Conservation (phyloP, 176 grass and related monocot genomes). For the Triticum turgidum region DNA sequence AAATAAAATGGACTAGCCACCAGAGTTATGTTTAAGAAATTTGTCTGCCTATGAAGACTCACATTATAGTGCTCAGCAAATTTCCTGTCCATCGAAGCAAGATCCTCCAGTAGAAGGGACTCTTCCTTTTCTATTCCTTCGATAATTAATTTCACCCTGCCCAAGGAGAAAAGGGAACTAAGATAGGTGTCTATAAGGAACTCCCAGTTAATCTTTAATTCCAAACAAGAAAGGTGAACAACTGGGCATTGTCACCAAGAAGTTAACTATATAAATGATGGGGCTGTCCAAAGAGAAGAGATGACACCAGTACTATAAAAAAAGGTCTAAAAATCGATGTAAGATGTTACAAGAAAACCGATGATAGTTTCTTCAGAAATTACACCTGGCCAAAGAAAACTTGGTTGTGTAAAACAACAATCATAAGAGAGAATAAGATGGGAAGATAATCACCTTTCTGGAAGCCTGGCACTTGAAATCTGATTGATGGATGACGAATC, state of each 20-base stretch:
- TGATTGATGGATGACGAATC: constrained; percentile 80
- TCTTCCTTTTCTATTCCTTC: constrained; percentile 96
- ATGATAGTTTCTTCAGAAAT: neutral
- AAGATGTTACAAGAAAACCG: neutral
- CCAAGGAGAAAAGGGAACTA: constrained; percentile 23
- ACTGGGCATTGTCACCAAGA: neutral
- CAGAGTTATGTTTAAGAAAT: neutral
- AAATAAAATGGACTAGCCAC: neutral
- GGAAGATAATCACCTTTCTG: constrained; percentile 69
- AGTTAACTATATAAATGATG: constrained; percentile 1
- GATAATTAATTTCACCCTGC: constrained; percentile 88
- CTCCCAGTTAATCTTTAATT: neutral
- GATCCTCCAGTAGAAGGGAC: constrained; percentile 75
- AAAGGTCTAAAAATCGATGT: neutral
- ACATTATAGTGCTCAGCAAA: constrained; percentile 98
- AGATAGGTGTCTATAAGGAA: neutral
- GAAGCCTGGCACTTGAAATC: constrained; percentile 82
- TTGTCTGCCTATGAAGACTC: constrained; percentile 12
- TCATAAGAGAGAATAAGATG: constrained; percentile 15
- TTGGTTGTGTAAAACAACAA: neutral
- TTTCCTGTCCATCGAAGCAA: constrained; percentile 97
- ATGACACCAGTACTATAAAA: neutral
- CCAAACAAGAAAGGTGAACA: constrained; percentile 32
- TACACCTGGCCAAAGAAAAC: neutral
- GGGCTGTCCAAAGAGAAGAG: neutral